phyloP scores from a whole-genome alignment of 345 rosid genomes.

The Durio zibethinus region DNA sequence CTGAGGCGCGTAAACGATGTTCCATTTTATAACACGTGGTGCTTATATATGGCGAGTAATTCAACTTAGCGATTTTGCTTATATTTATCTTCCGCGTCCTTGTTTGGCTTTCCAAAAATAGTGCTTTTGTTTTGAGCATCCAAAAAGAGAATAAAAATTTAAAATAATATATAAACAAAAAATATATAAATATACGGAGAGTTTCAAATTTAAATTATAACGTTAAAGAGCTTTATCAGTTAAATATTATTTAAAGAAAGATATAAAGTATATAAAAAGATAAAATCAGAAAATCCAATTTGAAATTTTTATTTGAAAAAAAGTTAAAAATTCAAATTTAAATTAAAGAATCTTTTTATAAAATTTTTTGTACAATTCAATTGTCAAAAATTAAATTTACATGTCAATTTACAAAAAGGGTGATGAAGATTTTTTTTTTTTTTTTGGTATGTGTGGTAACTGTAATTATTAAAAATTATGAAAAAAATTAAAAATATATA shows the following conservation, averaged over 20 bases:
- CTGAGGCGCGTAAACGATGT: background rate
- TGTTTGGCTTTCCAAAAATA: background rate
- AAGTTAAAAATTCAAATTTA: background rate
- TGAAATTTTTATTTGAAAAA: background rate
- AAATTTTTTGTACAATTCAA: background rate
- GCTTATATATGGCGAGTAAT: background rate
- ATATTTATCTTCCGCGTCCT: background rate
- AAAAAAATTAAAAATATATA: no score
- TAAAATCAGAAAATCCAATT: background rate
- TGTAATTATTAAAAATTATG: no score
- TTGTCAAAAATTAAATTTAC: background rate
- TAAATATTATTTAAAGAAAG: background rate
- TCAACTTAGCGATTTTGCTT: background rate
- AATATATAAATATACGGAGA: background rate
- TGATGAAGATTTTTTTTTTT: no score
- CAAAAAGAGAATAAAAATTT: background rate
- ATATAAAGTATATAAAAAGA: background rate
- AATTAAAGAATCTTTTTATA: background rate
- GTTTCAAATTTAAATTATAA: constrained; percentile 5
- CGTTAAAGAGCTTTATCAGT: background rate
- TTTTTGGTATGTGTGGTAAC: no score
- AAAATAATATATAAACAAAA: background rate
- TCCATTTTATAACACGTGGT: background rate
- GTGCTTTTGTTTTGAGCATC: background rate
- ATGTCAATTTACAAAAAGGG: background rate